A percentile compares a stretch with the other conserved stretches of the same genome.
Conservation (phyloP, 2,329 filamentous ascomycete genomes). For the Ophiostoma tasmaniense region DNA sequence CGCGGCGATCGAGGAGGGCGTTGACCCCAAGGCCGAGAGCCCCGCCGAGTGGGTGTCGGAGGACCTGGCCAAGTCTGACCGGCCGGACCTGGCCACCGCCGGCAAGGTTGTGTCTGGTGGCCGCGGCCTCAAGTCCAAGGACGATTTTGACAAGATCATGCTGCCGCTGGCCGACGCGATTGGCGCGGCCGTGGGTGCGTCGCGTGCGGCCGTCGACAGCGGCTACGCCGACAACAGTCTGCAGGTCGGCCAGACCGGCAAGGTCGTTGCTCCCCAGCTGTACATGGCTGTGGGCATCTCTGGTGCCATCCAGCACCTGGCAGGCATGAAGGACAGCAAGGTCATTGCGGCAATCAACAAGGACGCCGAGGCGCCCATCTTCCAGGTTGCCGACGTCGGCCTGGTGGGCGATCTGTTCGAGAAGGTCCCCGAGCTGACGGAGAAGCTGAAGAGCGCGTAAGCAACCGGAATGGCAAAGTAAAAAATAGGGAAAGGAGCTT, state of each 20-base stretch:
- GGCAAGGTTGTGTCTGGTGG: conserved; percentile 85
- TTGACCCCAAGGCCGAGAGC: conserved; percentile 68
- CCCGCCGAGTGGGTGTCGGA: conserved; percentile 87
- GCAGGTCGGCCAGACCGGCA: conserved; percentile 96
- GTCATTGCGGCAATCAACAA: conserved; percentile 99
- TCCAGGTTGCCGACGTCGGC: conserved; percentile 94
- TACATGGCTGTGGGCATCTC: conserved; percentile 95
- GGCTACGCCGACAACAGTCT: conserved; percentile 97
- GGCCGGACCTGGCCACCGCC: conserved; percentile 88
- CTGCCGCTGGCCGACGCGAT: conserved; percentile 84
- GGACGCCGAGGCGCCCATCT: conserved; percentile 92
- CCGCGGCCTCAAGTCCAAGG: conserved; percentile 92
- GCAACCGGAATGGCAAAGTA: conserved; percentile 12
- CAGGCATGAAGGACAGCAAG: conserved; percentile 99
- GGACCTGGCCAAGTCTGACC: conserved; percentile 84
- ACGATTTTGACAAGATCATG: conserved; percentile 92
- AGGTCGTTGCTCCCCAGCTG: conserved; percentile 92
- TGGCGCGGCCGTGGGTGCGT: conserved; percentile 92
- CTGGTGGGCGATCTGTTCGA: conserved; percentile 93
- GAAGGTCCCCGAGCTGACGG: conserved; percentile 88
- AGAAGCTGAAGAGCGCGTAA: conserved; percentile 66
- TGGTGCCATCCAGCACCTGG: conserved; percentile 94
- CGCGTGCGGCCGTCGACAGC: conserved; percentile 88
- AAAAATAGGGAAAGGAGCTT: neutral
- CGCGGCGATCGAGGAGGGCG: conserved; percentile 71